phyloP scores from a whole-genome alignment of 73 alveolate species.

The Diophrys sp. region DNA sequence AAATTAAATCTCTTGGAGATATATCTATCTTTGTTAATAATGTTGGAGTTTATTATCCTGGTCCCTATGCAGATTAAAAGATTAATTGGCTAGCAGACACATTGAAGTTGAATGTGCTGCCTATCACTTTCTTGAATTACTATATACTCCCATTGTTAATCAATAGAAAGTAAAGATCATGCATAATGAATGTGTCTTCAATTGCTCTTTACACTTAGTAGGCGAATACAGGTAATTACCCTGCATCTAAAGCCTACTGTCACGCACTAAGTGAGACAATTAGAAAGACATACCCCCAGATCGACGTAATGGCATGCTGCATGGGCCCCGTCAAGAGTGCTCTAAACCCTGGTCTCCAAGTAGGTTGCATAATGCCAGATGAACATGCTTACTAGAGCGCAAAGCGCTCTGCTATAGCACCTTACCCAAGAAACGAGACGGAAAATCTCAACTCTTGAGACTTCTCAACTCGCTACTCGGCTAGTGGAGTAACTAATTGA shows the following conservation, averaged over 20 bases:
- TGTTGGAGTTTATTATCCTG: slow-evolving; percentile 8
- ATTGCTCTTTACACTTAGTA: not conserved
- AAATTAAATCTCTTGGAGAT: not conserved
- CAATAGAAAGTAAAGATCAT: not conserved
- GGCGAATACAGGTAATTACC: not conserved
- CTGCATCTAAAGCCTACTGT: slow-evolving; percentile 1
- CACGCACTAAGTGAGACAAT: not conserved
- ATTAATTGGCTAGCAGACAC: not conserved
- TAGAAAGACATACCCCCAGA: not conserved
- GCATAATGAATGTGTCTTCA: slow-evolving; percentile 5
- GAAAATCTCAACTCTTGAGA: no score
- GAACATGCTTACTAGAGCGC: not conserved
- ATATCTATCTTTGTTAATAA: slow-evolving; percentile 10
- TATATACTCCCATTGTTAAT: not conserved
- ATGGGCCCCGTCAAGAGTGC: not conserved
- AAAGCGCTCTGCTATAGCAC: no score
- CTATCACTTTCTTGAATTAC: not conserved
- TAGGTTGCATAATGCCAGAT: not conserved
- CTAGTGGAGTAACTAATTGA: no score
- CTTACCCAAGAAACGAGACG: no score
- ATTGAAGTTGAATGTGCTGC: not conserved
- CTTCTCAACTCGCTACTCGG: no score
- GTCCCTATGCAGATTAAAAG: not conserved
- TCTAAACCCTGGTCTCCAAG: slow-evolving; percentile 3
- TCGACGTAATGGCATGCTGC: not conserved